Evolutionary conservation across 1,284 basidiomycete species (phyloP).

Genomic region (Marasmius oreades): DNA sequence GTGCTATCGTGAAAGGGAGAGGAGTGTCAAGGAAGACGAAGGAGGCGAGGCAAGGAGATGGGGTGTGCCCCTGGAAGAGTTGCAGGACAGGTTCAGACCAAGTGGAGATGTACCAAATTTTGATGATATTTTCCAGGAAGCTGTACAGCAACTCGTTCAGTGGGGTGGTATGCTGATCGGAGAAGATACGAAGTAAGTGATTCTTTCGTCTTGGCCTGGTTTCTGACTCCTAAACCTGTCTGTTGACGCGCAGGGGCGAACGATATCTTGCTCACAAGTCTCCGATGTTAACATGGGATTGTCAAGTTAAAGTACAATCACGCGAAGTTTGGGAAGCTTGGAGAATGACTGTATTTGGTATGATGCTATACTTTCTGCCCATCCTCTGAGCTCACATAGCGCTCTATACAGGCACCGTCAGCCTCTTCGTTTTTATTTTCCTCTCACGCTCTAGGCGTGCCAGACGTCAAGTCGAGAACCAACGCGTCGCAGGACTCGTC

Average conservation of each 20-base stretch:
- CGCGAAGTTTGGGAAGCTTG: constrained; percentile 68
- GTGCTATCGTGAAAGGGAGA: constrained; percentile 54
- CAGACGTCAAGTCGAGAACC: constrained; percentile 58
- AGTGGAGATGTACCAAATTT: constrained; percentile 37
- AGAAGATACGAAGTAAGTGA: constrained; percentile 66
- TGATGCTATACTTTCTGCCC: constrained; percentile 12
- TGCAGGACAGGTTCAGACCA: constrained; percentile 52
- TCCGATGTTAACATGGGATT: constrained; percentile 68
- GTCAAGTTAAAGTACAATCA: constrained; percentile 66
- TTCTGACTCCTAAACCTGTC: constrained; percentile 13
- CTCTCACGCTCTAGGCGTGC: constrained; percentile 41
- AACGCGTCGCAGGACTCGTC: constrained; percentile 74
- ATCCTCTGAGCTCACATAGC: neutral
- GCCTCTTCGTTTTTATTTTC: constrained; percentile 31
- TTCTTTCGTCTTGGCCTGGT: constrained; percentile 1
- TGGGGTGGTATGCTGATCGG: constrained; percentile 80
- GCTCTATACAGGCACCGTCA: constrained; percentile 28
- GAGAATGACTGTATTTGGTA: constrained; percentile 67
- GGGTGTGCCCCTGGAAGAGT: constrained; percentile 59
- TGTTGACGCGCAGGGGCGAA: constrained; percentile 47
- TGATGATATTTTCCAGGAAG: constrained; percentile 75
- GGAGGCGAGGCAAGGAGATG: constrained; percentile 72
- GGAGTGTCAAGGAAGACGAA: constrained; percentile 36
- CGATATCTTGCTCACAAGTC: constrained; percentile 78
- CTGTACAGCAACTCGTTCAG: constrained; percentile 76